Percentiles rank a stretch among this genome's conserved stretches.
Evolutionary conservation across 768 basidiomycete genomes (phyloP).

Genomic region (Pisolithus sp.): DNA sequence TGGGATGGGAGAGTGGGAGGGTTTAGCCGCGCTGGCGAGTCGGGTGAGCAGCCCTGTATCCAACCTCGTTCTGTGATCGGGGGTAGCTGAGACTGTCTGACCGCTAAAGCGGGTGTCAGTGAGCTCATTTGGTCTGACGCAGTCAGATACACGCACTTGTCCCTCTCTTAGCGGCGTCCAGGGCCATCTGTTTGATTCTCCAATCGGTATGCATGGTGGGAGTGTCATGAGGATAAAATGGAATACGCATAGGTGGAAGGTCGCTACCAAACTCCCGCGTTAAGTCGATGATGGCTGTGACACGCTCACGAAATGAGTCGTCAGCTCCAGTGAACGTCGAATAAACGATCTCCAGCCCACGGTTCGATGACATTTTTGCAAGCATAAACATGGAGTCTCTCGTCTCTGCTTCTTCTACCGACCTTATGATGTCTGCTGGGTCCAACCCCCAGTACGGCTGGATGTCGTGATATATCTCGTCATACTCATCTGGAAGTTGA

Average conservation of each 20-base stretch:
- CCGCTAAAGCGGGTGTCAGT: slow-evolving; percentile 13
- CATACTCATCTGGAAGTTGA: slow-evolving; percentile 41
- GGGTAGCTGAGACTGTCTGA: slow-evolving; percentile 29
- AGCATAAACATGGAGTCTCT: slow-evolving; percentile 14
- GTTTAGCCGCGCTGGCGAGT: slow-evolving; percentile 22
- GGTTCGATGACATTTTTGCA: slow-evolving; percentile 10
- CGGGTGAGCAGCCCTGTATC: slow-evolving; percentile 15
- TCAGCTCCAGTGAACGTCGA: slow-evolving; percentile 6
- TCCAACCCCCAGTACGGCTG: slow-evolving; percentile 33
- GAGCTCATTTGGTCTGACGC: not conserved
- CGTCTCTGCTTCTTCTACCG: slow-evolving; percentile 16
- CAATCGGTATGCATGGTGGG: slow-evolving; percentile 23
- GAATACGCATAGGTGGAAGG: slow-evolving; percentile 28
- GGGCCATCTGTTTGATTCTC: slow-evolving; percentile 15
- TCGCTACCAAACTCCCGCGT: slow-evolving; percentile 20
- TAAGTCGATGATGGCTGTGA: slow-evolving; percentile 15
- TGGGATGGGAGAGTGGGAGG: slow-evolving; percentile 24
- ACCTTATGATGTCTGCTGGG: slow-evolving; percentile 17
- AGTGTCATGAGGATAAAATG: slow-evolving; percentile 25
- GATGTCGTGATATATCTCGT: slow-evolving; percentile 36
- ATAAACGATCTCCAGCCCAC: slow-evolving; percentile 12
- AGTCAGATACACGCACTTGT: slow-evolving; percentile 13
- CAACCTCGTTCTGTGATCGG: slow-evolving; percentile 20
- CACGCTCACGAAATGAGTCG: not conserved
- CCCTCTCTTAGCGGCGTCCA: slow-evolving; percentile 22